Conservation (phyloP, 306 rosid species). For the Potentilla sterilis region DNA sequence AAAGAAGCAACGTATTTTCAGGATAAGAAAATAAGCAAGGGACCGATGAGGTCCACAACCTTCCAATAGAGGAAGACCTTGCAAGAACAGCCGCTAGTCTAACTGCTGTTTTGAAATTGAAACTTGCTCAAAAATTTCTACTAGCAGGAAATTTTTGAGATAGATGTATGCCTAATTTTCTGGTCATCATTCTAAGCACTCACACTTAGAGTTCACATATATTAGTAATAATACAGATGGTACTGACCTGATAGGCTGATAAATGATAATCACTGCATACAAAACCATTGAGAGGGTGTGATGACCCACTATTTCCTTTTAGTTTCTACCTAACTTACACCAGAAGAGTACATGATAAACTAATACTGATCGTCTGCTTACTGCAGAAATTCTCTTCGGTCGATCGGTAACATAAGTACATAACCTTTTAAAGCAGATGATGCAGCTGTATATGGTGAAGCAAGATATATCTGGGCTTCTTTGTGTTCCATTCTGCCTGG, state of each 20-base stretch:
- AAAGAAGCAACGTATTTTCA: neutral
- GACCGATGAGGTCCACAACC: neutral
- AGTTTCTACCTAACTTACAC: neutral
- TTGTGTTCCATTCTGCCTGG: conserved; percentile 98
- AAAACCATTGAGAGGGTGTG: neutral
- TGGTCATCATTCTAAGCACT: conserved; percentile 5
- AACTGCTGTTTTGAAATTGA: neutral
- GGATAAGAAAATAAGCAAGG: neutral
- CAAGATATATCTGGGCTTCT: conserved; percentile 87
- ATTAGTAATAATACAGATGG: neutral
- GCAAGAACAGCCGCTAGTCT: neutral
- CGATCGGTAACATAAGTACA: conserved; percentile 63
- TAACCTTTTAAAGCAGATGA: conserved; percentile 94
- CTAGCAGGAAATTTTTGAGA: neutral
- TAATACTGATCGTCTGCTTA: conserved; percentile 24
- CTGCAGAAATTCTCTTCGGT: conserved; percentile 90
- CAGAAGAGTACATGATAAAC: neutral
- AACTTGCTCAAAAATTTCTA: neutral
- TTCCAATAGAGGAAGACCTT: neutral
- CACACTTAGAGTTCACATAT: neutral
- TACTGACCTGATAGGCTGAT: neutral
- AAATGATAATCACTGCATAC: neutral
- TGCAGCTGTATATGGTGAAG: conserved; percentile 93
- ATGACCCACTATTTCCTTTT: neutral
- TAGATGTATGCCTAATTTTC: neutral